These are phyloP conservation scores for Zizania palustris DNA, from an alignment of 202 grass and related monocot species.

Conservation along the genomic window DNA sequence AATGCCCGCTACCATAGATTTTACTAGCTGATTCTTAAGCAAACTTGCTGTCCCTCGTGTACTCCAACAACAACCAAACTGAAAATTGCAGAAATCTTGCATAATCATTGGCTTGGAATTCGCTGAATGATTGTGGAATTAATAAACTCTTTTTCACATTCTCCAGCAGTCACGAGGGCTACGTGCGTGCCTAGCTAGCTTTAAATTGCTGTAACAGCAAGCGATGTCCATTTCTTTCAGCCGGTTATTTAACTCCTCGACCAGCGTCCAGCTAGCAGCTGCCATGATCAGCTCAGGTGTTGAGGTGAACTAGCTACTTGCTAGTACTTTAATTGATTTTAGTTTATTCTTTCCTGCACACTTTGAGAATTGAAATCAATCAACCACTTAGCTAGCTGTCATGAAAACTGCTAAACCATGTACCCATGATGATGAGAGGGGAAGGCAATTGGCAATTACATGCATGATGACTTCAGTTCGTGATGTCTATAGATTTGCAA, in stretches of 20 bases:
- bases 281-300: background rate
- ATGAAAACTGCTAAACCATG: constrained; percentile 11
- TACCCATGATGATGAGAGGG: background rate
- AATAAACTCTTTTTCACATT: constrained; percentile 20
- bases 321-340: background rate
- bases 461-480: constrained; percentile 8
- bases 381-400: background rate
- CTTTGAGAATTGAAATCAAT: background rate
- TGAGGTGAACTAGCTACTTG: constrained; percentile 22
- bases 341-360: background rate
- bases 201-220: constrained; percentile 29
- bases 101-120: constrained; percentile 48
- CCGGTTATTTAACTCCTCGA: background rate
- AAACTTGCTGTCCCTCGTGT: constrained; percentile 26
- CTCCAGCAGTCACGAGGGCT: constrained; percentile 28
- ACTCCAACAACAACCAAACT: background rate
- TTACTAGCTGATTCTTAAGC: constrained; percentile 46
- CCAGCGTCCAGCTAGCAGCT: background rate
- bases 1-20: constrained; percentile 46
- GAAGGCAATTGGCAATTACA: constrained; percentile 12
- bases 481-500: constrained; percentile 12
- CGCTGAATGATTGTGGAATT: constrained; percentile 38
- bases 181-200: background rate
- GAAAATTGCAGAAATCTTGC: constrained; percentile 16
- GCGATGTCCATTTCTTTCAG: background rate